These are phyloP conservation scores for Pseudocercospora crystallina DNA, from an alignment of 2,329 filamentous ascomycete genomes.

Conservation along the genomic window DNA sequence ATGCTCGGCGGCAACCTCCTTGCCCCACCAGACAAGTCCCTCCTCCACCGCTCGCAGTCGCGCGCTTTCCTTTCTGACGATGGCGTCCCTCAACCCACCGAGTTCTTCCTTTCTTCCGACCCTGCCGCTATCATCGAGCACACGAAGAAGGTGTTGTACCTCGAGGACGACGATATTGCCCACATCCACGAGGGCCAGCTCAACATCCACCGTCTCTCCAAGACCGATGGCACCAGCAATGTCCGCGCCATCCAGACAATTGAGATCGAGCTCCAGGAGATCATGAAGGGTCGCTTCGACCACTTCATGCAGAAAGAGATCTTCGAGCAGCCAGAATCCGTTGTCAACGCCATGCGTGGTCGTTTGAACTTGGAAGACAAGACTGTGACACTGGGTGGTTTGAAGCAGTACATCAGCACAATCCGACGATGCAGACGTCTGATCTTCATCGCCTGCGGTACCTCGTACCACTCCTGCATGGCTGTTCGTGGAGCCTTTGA, in stretches of 20 bases:
- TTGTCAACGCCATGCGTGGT: slow-evolving; percentile 99
- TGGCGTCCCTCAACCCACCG: slow-evolving; percentile 93
- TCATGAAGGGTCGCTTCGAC: slow-evolving; percentile 99
- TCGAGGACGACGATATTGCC: slow-evolving; percentile 98
- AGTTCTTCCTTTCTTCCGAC: slow-evolving; percentile 99
- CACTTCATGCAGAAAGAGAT: slow-evolving; percentile 99
- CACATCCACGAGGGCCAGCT: slow-evolving; percentile 98
- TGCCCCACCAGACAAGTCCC: slow-evolving; percentile 92
- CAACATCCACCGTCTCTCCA: slow-evolving; percentile 97
- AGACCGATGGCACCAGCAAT: slow-evolving; percentile 96
- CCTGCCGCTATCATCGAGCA: slow-evolving; percentile 98
- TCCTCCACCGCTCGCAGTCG: slow-evolving; percentile 96
- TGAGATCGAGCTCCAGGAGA: slow-evolving; percentile 98
- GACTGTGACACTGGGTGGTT: slow-evolving; percentile 90
- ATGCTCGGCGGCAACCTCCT: slow-evolving; percentile 66
- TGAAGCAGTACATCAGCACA: slow-evolving; percentile 93
- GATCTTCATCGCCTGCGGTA: slow-evolving; percentile 99
- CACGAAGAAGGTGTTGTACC: slow-evolving; percentile 99
- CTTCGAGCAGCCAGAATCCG: slow-evolving; percentile 98
- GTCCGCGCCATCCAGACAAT: slow-evolving; percentile 97
- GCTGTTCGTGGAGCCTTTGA: slow-evolving; percentile 97
- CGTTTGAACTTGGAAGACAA: slow-evolving; percentile 92
- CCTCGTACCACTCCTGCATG: slow-evolving; percentile 99
- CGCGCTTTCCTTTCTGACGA: slow-evolving; percentile 99
- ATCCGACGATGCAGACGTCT: slow-evolving; percentile 96